phyloP scores from a whole-genome alignment of 805 yeast genomes.

The Wickerhamomyces subpelliculosus region DNA sequence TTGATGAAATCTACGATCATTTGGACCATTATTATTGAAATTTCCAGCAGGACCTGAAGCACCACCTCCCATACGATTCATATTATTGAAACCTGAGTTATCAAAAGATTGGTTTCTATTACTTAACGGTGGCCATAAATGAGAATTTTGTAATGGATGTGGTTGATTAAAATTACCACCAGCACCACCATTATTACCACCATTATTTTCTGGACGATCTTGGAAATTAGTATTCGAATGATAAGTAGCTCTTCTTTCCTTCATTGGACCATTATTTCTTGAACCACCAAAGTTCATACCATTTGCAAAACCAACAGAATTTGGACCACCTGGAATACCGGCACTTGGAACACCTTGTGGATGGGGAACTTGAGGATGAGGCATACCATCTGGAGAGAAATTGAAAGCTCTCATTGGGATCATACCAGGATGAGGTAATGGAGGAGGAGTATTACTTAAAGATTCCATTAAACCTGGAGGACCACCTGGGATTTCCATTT shows the following conservation, averaged over 20 bases:
- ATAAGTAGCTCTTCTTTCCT: conserved; percentile 3
- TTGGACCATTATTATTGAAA: conserved; percentile 7
- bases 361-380: conserved; percentile 10
- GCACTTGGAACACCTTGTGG: conserved; percentile 1
- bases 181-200: too few species aligned
- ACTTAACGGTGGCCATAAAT: conserved; percentile 19
- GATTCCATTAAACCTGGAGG: conserved; percentile 6
- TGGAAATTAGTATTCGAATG: conserved; percentile 6
- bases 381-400: conserved; percentile 18
- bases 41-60: too few species aligned
- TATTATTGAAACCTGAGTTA: conserved; percentile 3
- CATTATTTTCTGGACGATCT: conserved; percentile 9
- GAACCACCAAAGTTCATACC: not conserved
- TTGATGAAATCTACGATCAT: conserved; percentile 11
- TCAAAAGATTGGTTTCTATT: conserved; percentile 15
- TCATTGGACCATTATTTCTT: too few species aligned
- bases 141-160: conserved; percentile 14
- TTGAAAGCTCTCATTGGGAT: conserved; percentile 21
- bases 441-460: conserved; percentile 16
- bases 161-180: conserved; percentile 2
- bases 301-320: not conserved
- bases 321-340: not conserved
- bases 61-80: conserved; percentile 7
- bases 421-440: conserved; percentile 21
- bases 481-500: conserved; percentile 3